A percentile compares a stretch with the other conserved stretches of the same genome.
Evolutionary conservation across 2,329 filamentous ascomycete species (phyloP).

Genomic region (Ascochyta lentis): DNA sequence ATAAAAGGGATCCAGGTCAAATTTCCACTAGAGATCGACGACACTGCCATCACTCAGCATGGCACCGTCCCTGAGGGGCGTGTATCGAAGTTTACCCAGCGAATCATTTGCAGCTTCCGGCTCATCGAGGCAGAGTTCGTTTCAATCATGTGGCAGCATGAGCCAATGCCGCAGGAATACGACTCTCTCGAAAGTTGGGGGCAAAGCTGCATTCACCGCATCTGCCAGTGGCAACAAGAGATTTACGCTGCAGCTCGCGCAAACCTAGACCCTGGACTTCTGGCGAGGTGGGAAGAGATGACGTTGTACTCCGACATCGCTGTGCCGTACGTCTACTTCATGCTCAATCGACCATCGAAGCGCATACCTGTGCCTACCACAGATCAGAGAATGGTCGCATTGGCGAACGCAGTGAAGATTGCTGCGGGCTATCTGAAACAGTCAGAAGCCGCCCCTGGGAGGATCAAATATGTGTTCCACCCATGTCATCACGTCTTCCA

Average conservation of each 20-base stretch:
- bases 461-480: slow-evolving; percentile 50
- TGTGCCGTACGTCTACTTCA: slow-evolving; percentile 39
- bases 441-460: slow-evolving; percentile 41
- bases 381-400: slow-evolving; percentile 36
- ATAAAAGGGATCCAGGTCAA: slow-evolving; percentile 39
- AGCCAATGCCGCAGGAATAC: slow-evolving; percentile 37
- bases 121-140: slow-evolving; percentile 45
- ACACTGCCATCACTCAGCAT: slow-evolving; percentile 40
- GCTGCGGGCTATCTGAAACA: slow-evolving; percentile 44
- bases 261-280: slow-evolving; percentile 37
- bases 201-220: slow-evolving; percentile 32
- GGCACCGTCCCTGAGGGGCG: slow-evolving; percentile 37
- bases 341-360: slow-evolving; percentile 40
- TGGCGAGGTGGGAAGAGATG: slow-evolving; percentile 46
- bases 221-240: slow-evolving; percentile 41
- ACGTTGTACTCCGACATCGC: slow-evolving; percentile 44
- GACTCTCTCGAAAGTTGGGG: slow-evolving; percentile 40
- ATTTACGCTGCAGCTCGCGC: slow-evolving; percentile 36
- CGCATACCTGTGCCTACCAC: slow-evolving; percentile 36
- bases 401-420: slow-evolving; percentile 40
- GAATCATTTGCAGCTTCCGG: slow-evolving; percentile 44
- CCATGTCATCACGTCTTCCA: slow-evolving; percentile 47
- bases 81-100: slow-evolving; percentile 44
- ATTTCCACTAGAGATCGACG: slow-evolving; percentile 45
- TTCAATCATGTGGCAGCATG: slow-evolving; percentile 41